Conservation (phyloP, 768 basidiomycete species). For the Saitozyma podzolica region DNA sequence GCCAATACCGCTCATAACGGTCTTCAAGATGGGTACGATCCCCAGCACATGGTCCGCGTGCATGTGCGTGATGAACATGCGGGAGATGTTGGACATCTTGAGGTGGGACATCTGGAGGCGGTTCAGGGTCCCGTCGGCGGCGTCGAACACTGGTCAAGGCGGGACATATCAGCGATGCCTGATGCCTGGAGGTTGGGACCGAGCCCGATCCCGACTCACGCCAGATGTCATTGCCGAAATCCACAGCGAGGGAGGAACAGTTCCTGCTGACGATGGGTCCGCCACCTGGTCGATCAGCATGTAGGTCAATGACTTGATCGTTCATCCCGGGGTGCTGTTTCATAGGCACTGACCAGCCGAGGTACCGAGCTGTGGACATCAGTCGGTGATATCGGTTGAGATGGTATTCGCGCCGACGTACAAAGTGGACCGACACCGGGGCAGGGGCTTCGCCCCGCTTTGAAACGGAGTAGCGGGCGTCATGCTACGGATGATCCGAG, state of each 20-base stretch:
- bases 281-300: constrained; percentile 17
- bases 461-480: too few relatives aligned
- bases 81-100: constrained; percentile 43
- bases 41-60: constrained; percentile 50
- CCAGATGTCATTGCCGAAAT: constrained; percentile 48
- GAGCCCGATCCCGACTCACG: constrained; percentile 22
- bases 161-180: constrained; percentile 3
- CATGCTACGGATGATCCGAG: too few relatives aligned
- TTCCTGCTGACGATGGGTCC: constrained; percentile 48
- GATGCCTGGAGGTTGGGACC: constrained; percentile 4
- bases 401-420: constrained; percentile 18
- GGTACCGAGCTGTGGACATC: too few relatives aligned
- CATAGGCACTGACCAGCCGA: too few relatives aligned
- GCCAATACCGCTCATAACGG: constrained; percentile 43
- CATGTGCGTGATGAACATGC: constrained; percentile 51
- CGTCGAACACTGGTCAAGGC: constrained; percentile 42
- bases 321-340: too few relatives aligned
- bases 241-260: constrained; percentile 48
- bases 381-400: too few relatives aligned
- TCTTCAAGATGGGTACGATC: constrained; percentile 41
- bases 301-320: too few relatives aligned
- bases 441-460: constrained; percentile 15
- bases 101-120: constrained; percentile 43
- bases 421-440: constrained; percentile 45
- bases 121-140: constrained; percentile 46